These are phyloP conservation scores for Xylariaceae sp. DNA, from an alignment of 2,329 filamentous ascomycete species.

Conservation along the genomic window DNA sequence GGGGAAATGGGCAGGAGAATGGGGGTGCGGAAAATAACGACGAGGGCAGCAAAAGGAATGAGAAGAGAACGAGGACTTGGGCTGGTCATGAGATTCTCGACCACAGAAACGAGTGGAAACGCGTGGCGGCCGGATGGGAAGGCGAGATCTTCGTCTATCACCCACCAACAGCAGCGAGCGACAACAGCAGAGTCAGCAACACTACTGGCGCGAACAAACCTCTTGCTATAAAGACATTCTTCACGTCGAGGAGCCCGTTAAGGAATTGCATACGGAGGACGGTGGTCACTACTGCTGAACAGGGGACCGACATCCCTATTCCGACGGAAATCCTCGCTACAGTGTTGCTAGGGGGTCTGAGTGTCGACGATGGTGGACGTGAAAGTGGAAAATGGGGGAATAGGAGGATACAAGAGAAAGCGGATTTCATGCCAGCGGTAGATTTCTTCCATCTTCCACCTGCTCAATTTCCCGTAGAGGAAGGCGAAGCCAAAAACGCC, in stretches of 20 bases:
- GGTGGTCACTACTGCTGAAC: not conserved
- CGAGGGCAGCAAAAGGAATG: not conserved
- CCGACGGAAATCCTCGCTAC: conserved; percentile 28
- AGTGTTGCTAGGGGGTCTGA: conserved; percentile 26
- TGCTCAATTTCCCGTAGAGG: too few species aligned
- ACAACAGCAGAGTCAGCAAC: too few species aligned
- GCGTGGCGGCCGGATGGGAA: conserved; percentile 27
- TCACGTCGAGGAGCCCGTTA: conserved; percentile 23
- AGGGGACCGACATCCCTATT: conserved; percentile 24
- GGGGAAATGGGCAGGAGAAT: too few species aligned
- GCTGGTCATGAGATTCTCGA: not conserved
- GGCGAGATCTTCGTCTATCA: conserved; percentile 28
- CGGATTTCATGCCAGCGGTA: conserved; percentile 25
- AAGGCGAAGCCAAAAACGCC: conserved; percentile 3
- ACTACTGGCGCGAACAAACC: too few species aligned
- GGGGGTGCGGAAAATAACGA: not conserved
- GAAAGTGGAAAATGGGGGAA: too few species aligned
- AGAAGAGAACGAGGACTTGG: too few species aligned
- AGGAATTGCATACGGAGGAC: conserved; percentile 27
- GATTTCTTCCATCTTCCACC: conserved; percentile 29
- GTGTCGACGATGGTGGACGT: not conserved
- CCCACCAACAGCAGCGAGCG: too few species aligned
- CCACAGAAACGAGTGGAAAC: conserved; percentile 24
- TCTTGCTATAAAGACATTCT: conserved; percentile 31
- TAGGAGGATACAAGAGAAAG: conserved; percentile 1